A percentile compares a stretch with the other conserved stretches of the same genome.
Evolutionary conservation across 305 asterid species (phyloP).

Genomic region (Fraxinus sp.): DNA sequence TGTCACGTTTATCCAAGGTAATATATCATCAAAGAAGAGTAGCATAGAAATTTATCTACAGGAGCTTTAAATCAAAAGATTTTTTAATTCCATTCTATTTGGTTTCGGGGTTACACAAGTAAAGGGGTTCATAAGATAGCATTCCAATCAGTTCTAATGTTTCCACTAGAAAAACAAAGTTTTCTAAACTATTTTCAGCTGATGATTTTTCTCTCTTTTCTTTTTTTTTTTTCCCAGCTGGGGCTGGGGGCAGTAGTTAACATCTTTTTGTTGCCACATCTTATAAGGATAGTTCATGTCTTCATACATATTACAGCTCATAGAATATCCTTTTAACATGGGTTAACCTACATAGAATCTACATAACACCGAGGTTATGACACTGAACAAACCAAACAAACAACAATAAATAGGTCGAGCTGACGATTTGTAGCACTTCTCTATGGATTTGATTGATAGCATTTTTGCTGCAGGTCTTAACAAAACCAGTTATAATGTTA

Average conservation of each 20-base stretch:
- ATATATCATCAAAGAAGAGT: slow-evolving; percentile 13
- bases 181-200: background rate
- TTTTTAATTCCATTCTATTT: background rate
- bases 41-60: background rate
- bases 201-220: background rate
- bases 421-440: background rate
- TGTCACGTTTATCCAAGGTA: slow-evolving; percentile 34
- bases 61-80: background rate
- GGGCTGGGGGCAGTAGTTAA: background rate
- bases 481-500: background rate
- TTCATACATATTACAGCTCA: background rate
- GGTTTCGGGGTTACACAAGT: background rate
- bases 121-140: background rate
- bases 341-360: background rate
- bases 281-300: background rate
- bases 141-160: background rate
- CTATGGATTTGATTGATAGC: background rate
- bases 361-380: background rate
- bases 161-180: background rate
- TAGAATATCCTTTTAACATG: background rate
- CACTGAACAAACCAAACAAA: background rate
- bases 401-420: background rate
- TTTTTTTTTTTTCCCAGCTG: background rate
- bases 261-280: background rate
- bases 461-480: background rate